Evolutionary conservation across 495 filamentous ascomycete genomes (phyloP).

Genomic region (Achaetomiella virescens): DNA sequence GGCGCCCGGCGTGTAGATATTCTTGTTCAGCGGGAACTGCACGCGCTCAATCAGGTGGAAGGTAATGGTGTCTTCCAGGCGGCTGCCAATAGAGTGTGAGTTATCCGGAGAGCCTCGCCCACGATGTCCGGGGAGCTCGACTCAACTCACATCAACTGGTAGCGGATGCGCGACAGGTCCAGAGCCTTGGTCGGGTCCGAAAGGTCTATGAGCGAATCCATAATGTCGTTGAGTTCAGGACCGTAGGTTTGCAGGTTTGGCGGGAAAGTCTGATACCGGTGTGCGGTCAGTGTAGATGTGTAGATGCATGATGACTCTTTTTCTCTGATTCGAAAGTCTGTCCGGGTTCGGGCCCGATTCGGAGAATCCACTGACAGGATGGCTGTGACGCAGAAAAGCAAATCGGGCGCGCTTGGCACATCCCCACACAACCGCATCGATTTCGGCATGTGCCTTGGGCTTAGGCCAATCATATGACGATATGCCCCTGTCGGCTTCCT

Average conservation of each 20-base stretch:
- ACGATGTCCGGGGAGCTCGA: not conserved
- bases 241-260: not conserved
- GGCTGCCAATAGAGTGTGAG: conserved; percentile 46
- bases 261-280: not conserved
- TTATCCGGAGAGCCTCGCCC: not conserved
- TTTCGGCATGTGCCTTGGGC: not conserved
- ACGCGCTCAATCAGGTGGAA: conserved; percentile 98
- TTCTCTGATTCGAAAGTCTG: not conserved
- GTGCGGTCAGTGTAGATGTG: not conserved
- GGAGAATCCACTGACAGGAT: not conserved
- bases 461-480: not conserved
- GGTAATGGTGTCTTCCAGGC: conserved; percentile 95
- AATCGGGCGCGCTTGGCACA: not conserved
- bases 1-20: conserved; percentile 79
- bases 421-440: not conserved
- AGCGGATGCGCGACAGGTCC: conserved; percentile 87
- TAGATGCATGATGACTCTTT: not conserved
- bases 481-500: not conserved
- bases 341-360: not conserved
- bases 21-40: conserved; percentile 89
- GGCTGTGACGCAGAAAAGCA: conserved; percentile 3
- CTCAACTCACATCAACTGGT: conserved; percentile 77
- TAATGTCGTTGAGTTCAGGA: conserved; percentile 27
- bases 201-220: conserved; percentile 89
- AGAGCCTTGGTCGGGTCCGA: conserved; percentile 76